A percentile compares a stretch with the other conserved stretches of the same genome.
Conservation (phyloP, 768 basidiomycete genomes). For the Tulasnella sp. region DNA sequence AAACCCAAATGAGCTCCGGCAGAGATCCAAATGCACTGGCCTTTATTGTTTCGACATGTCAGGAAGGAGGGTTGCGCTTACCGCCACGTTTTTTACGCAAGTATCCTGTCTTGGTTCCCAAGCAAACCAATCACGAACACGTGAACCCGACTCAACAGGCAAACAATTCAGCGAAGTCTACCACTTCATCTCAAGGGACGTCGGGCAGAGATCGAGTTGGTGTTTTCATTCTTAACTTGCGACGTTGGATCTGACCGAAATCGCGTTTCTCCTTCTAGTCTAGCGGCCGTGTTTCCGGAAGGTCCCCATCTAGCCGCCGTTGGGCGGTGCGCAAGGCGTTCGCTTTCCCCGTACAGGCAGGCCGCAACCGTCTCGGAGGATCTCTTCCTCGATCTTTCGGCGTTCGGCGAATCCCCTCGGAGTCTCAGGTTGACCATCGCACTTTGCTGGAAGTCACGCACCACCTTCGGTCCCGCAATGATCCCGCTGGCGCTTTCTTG, state of each 20-base stretch:
- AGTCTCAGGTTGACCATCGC: background rate
- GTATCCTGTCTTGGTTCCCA: background rate
- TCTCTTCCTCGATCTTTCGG: background rate
- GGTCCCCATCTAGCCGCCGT: background rate
- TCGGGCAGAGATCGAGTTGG: background rate
- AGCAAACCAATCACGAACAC: background rate
- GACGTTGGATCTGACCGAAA: background rate
- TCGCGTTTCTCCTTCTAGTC: background rate
- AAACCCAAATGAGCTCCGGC: background rate
- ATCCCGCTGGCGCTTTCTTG: slow-evolving; percentile 11
- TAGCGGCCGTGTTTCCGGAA: background rate
- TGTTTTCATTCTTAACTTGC: background rate
- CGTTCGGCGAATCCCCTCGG: background rate
- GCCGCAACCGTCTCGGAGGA: background rate
- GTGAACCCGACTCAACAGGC: background rate
- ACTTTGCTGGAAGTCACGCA: slow-evolving; percentile 5
- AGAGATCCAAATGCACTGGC: background rate
- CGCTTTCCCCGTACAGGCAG: background rate
- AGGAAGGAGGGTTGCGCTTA: background rate
- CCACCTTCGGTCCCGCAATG: slow-evolving; percentile 23
- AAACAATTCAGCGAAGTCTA: background rate
- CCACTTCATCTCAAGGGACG: background rate
- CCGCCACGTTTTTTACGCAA: background rate
- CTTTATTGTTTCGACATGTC: background rate
- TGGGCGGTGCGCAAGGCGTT: background rate